Conservation (phyloP, 2,329 filamentous ascomycete species). For the Microdochium trichocladiopsis region DNA sequence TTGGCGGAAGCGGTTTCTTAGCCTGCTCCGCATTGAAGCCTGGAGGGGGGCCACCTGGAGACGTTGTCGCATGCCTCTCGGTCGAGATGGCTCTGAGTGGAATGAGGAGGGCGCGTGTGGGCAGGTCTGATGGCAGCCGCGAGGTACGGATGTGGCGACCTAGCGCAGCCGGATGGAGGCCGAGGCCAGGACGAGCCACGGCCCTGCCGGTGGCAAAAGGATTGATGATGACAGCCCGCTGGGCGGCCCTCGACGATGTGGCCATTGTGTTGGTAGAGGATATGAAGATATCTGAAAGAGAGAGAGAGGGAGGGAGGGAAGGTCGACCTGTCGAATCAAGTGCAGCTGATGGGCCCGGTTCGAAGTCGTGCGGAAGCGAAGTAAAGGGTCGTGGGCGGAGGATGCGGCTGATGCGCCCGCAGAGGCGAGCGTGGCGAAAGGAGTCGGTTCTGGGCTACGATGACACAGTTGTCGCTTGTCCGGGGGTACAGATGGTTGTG, state of each 20-base stretch:
- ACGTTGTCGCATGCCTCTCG: conserved; percentile 46
- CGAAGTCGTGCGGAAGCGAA: background rate
- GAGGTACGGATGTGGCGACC: conserved; percentile 38
- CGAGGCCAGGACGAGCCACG: conserved; percentile 35
- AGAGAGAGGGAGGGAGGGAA: background rate
- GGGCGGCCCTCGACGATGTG: conserved; percentile 48
- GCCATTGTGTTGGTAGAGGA: conserved; percentile 34
- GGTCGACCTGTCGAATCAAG: background rate
- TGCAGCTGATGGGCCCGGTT: background rate
- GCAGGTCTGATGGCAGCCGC: conserved; percentile 27
- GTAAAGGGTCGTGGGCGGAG: background rate
- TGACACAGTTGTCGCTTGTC: background rate
- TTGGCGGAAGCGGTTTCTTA: conserved; percentile 66
- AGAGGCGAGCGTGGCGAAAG: background rate
- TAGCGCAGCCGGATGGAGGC: conserved; percentile 38
- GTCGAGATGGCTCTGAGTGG: conserved; percentile 51
- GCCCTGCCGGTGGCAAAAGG: conserved; percentile 39
- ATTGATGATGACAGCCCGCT: conserved; percentile 45
- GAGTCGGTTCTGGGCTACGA: background rate
- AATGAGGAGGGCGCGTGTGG: conserved; percentile 49
- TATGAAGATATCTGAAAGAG: conserved; percentile 2
- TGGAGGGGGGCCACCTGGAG: conserved; percentile 64
- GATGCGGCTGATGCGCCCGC: background rate
- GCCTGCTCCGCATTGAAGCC: conserved; percentile 88
- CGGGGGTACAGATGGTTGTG: background rate